A percentile compares a stretch with the other conserved stretches of the same genome.
phyloP scores from a whole-genome alignment of 192 early-diverging fungal genomes.

The Pecoramyces ruminantium region DNA sequence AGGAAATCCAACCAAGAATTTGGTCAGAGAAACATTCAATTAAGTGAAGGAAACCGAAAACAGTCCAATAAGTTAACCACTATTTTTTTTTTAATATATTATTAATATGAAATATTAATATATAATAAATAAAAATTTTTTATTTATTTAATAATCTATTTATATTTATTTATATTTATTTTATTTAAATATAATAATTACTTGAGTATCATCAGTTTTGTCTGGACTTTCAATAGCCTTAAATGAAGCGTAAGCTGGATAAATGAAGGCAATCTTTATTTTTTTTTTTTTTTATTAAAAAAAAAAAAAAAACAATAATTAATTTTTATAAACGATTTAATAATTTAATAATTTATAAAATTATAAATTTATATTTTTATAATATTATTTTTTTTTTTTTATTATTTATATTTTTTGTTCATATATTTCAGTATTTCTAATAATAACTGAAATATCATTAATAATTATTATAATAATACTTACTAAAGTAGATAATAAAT shows the following conservation, averaged over 20 bases:
- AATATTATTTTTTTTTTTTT: too few relatives aligned
- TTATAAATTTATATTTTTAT: too few relatives aligned
- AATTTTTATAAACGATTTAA: too few relatives aligned
- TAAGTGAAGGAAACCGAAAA: conserved; percentile 75
- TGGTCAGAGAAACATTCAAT: conserved; percentile 82
- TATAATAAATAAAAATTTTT: background rate
- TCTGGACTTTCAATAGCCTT: conserved; percentile 70
- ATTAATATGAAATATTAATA: background rate
- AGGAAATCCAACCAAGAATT: conserved; percentile 83
- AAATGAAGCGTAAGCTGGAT: conserved; percentile 71
- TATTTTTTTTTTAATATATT: background rate
- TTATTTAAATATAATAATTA: conserved; percentile 15
- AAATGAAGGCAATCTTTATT: background rate
- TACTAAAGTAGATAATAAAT: conserved; percentile 65
- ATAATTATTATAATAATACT: too few relatives aligned
- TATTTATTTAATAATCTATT: background rate
- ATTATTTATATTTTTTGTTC: too few relatives aligned
- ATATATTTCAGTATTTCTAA: too few relatives aligned
- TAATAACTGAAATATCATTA: too few relatives aligned
- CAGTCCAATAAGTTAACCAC: conserved; percentile 13
- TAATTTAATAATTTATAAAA: too few relatives aligned
- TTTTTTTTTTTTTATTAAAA: too few relatives aligned
- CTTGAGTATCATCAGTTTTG: conserved; percentile 69
- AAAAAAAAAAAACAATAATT: too few relatives aligned
- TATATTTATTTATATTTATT: conserved; percentile 4